phyloP scores from a whole-genome alignment of 1,139 yeast species.

The Suhomyces taliae region DNA sequence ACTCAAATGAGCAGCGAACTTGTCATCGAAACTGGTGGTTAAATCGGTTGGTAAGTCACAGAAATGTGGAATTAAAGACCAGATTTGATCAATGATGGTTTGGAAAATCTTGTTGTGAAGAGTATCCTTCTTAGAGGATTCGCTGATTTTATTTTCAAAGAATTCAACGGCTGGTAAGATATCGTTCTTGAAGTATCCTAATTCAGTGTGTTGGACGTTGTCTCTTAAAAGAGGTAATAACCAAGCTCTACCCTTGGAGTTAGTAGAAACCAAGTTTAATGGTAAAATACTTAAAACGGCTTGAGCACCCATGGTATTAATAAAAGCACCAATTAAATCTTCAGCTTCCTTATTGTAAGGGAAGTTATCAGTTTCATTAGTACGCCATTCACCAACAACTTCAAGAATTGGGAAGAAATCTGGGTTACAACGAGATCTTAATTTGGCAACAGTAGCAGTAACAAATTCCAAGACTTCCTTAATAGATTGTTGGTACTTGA shows the following conservation, averaged over 20 bases:
- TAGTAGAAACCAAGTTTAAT: slow-evolving; percentile 53
- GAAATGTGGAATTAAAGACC: slow-evolving; percentile 89
- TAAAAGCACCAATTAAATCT: slow-evolving; percentile 73
- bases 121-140: slow-evolving; percentile 50
- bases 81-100: slow-evolving; percentile 85
- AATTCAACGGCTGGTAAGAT: slow-evolving; percentile 68
- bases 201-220: slow-evolving; percentile 68
- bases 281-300: slow-evolving; percentile 74
- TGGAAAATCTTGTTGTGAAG: slow-evolving; percentile 72
- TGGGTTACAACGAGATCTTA: slow-evolving; percentile 71
- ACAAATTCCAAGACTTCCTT: slow-evolving; percentile 71
- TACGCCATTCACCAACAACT: slow-evolving; percentile 83
- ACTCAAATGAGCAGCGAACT: slow-evolving; percentile 77
- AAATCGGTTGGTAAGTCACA: slow-evolving; percentile 85
- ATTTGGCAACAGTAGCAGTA: slow-evolving; percentile 61
- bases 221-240: slow-evolving; percentile 89
- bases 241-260: slow-evolving; percentile 87
- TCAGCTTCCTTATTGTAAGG: slow-evolving; percentile 81
- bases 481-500: slow-evolving; percentile 77
- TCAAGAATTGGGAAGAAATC: slow-evolving; percentile 66
- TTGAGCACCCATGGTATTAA: slow-evolving; percentile 83
- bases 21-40: slow-evolving; percentile 59
- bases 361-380: slow-evolving; percentile 66
- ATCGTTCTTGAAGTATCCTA: slow-evolving; percentile 60
- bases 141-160: slow-evolving; percentile 50